Base-by-base conservation (phyloP, 495 filamentous ascomycete species). In the Stereocaulon alpinum region DNA sequence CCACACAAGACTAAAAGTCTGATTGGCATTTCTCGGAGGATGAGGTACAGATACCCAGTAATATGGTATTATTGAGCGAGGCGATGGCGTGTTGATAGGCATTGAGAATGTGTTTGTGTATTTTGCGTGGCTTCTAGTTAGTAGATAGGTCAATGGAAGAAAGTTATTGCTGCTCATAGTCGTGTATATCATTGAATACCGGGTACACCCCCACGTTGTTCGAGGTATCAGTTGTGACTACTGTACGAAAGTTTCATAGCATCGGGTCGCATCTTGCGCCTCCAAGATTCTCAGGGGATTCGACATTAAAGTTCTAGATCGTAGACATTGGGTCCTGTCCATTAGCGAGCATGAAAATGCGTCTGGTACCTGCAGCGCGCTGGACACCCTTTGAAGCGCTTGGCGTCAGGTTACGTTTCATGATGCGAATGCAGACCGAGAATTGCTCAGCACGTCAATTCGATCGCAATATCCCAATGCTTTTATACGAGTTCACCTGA, bases 131-230 rank as follows among this genome's bases (percentile, higher is more conserved):
- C 37, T 49, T 42, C 47, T 20, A 27, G 20, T 30, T 42, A 29
- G 20, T 58, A 58, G 20, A 49, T 40, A 51, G 45, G 40, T 42
- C 22, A 51, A 58, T 48, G 56, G 48, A 51, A n/a, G 56, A 51
- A 27, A 11, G 24, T 34, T 3, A 22, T 34, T 50, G 34, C 20
- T 18, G 49, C 9, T 52, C 34, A 18, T 52, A 52, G 29, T 37
- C 3, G n/a, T 22, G 15, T 17, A 50, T 48, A 20, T 9, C 17
- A 11, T n/a, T 51, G 18, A 2, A 34, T 6, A 10, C 29, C 9
- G 18, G 14, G 30, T n/a, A 30, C 6, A 27, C 49, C 27, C 34
- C 17, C 18, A 30, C 9, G 10, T 29, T 3, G 30, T 34, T 27
- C 30, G 20, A 34, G 12, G 9, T 37, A 37, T 9, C 34, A 37